Conservation (phyloP, 2,329 filamentous ascomycete genomes). For the Epichloe festucae region DNA sequence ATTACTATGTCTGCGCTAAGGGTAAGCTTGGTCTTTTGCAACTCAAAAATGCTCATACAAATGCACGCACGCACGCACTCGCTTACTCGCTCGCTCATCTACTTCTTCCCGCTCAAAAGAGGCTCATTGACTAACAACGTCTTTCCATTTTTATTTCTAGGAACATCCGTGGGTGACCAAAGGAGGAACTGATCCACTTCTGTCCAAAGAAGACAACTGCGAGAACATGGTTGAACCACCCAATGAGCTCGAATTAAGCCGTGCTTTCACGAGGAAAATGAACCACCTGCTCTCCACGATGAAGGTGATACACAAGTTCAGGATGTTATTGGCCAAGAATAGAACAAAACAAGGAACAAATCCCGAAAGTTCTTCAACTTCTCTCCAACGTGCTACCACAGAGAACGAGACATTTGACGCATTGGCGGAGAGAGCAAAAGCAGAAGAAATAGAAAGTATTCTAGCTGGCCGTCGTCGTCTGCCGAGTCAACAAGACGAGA, state of each 20-base stretch:
- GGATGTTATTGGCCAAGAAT: slow-evolving; percentile 45
- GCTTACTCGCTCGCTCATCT: neutral
- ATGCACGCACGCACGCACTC: neutral
- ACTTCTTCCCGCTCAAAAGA: neutral
- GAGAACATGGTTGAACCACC: slow-evolving; percentile 67
- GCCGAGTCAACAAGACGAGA: slow-evolving; percentile 19
- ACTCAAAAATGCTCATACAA: neutral
- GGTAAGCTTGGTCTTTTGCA: slow-evolving; percentile 36
- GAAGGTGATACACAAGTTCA: slow-evolving; percentile 86
- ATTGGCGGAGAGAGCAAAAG: slow-evolving; percentile 23
- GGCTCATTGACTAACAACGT: neutral
- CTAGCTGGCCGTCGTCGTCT: slow-evolving; percentile 33
- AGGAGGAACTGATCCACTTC: slow-evolving; percentile 60
- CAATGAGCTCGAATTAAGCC: slow-evolving; percentile 80
- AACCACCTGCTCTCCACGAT: slow-evolving; percentile 77
- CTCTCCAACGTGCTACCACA: neutral
- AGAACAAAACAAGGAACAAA: slow-evolving; percentile 10
- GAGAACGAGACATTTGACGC: slow-evolving; percentile 9
- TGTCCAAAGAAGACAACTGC: slow-evolving; percentile 78
- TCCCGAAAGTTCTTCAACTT: neutral
- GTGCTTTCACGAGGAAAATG: slow-evolving; percentile 84
- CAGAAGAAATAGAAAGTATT: slow-evolving; percentile 36
- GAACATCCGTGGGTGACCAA: slow-evolving; percentile 89
- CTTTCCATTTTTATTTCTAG: slow-evolving; percentile 29
- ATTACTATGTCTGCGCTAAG: slow-evolving; percentile 74